A percentile compares a stretch with the other conserved stretches of the same genome.
Evolutionary conservation across 306 rosid genomes (phyloP).

Genomic region (Castanopsis chinensis): DNA sequence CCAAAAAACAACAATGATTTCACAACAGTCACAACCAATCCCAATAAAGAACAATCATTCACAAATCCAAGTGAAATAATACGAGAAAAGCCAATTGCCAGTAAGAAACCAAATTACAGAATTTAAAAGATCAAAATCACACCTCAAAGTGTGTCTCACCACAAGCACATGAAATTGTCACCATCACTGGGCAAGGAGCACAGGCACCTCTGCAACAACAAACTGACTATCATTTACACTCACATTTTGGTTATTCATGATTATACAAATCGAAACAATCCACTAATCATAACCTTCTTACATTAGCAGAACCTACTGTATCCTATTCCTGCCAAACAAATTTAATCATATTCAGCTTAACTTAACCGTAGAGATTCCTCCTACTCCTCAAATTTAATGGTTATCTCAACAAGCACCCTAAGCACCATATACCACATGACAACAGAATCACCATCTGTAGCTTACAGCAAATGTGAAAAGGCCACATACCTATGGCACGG

Average conservation of each 20-base stretch:
- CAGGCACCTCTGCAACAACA: conserved; percentile 84
- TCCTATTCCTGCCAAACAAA: neutral
- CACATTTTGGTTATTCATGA: neutral
- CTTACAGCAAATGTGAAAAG: conserved; percentile 4
- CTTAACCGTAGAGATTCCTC: neutral
- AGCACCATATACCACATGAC: neutral
- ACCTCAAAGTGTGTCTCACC: conserved; percentile 96
- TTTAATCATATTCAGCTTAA: neutral
- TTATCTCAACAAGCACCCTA: neutral
- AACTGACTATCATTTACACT: conserved; percentile 22
- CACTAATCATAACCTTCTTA: neutral
- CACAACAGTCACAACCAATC: conserved; percentile 20
- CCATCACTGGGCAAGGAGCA: conserved; percentile 98
- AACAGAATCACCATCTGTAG: conserved; percentile 7
- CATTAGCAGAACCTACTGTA: neutral
- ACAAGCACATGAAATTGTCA: conserved; percentile 83
- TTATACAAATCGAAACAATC: conserved; percentile 3
- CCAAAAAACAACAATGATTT: conserved; percentile 5
- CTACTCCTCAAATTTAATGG: neutral
- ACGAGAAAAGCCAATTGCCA: conserved; percentile 2
- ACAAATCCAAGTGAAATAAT: neutral
- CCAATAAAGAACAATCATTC: conserved; percentile 6
- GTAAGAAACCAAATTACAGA: conserved; percentile 14
- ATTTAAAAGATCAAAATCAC: conserved; percentile 25
- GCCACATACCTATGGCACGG: conserved; percentile 84